These are phyloP conservation scores for Hymenoscyphus albidus DNA, from an alignment of 2,329 filamentous ascomycete genomes.

Conservation along the genomic window DNA sequence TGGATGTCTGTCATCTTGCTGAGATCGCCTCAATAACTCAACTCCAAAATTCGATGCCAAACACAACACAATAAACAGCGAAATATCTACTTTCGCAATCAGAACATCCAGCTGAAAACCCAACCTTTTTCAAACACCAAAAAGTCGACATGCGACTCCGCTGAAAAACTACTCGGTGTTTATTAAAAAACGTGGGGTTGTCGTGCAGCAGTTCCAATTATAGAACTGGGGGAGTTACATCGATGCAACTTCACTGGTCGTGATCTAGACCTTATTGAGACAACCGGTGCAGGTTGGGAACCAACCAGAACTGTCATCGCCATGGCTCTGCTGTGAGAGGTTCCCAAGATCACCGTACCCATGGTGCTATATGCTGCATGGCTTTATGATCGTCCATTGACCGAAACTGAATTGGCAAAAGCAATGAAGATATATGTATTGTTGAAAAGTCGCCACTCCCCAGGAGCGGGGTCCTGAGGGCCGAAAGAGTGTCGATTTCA, in stretches of 20 bases:
- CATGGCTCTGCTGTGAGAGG: too few relatives aligned
- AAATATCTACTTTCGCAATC: background rate
- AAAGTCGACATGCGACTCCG: background rate
- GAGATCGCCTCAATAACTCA: background rate
- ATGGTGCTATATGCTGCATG: too few relatives aligned
- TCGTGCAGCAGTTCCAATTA: conserved; percentile 1
- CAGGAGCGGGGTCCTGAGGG: too few relatives aligned
- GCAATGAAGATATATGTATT: too few relatives aligned
- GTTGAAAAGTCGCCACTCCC: too few relatives aligned
- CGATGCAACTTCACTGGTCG: background rate
- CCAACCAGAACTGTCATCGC: too few relatives aligned
- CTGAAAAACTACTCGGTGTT: background rate
- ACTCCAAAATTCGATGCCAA: background rate
- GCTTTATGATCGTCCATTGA: too few relatives aligned
- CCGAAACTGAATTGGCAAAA: too few relatives aligned
- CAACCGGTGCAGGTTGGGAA: too few relatives aligned
- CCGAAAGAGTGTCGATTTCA: too few relatives aligned
- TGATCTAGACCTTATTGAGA: too few relatives aligned
- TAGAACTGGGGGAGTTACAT: background rate
- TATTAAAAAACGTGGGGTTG: background rate
- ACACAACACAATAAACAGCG: background rate
- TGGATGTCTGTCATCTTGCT: background rate
- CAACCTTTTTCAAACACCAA: background rate
- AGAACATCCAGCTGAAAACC: background rate
- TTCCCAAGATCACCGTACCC: too few relatives aligned